A percentile compares a stretch with the other conserved stretches of the same genome.
Conservation (phyloP, 768 basidiomycete genomes). For the Crucibulum laeve region DNA sequence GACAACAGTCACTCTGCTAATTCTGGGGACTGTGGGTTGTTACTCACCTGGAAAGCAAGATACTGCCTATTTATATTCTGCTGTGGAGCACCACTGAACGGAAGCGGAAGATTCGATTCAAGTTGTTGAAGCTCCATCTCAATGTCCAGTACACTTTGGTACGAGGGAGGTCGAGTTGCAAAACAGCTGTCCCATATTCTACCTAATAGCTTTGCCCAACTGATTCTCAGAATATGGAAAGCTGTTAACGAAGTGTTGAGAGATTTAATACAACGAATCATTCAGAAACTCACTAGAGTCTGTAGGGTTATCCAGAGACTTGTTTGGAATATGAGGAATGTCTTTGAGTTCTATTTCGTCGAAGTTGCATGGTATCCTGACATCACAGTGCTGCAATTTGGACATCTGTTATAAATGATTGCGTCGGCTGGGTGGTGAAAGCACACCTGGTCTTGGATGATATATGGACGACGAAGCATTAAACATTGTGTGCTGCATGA, state of each 20-base stretch:
- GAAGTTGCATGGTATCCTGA: conserved; percentile 4
- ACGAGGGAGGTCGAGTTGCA: conserved; percentile 2
- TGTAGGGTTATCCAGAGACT: conserved; percentile 5
- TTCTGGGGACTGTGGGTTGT: not conserved
- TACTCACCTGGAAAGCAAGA: not conserved
- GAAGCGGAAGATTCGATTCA: not conserved
- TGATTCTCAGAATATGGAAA: conserved; percentile 10
- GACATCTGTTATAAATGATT: not conserved
- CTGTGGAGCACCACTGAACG: not conserved
- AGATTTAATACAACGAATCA: not conserved
- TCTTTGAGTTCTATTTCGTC: conserved; percentile 4
- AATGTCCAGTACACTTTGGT: conserved; percentile 2
- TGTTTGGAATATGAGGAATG: not conserved
- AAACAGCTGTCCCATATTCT: conserved; percentile 10
- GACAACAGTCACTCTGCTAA: no score
- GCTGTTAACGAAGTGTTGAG: not conserved
- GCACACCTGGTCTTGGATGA: conserved; percentile 9
- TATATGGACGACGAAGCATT: conserved; percentile 10
- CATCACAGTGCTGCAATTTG: conserved; percentile 8
- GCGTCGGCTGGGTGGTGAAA: not conserved
- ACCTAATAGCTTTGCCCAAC: conserved; percentile 9
- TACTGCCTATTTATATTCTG: not conserved
- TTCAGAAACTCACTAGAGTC: conserved; percentile 5
- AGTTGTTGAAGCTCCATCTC: not conserved
- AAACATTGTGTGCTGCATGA: conserved; percentile 8